phyloP scores from a whole-genome alignment of 352 stramenopile genomes.

The Aphanomyces stellatus region DNA sequence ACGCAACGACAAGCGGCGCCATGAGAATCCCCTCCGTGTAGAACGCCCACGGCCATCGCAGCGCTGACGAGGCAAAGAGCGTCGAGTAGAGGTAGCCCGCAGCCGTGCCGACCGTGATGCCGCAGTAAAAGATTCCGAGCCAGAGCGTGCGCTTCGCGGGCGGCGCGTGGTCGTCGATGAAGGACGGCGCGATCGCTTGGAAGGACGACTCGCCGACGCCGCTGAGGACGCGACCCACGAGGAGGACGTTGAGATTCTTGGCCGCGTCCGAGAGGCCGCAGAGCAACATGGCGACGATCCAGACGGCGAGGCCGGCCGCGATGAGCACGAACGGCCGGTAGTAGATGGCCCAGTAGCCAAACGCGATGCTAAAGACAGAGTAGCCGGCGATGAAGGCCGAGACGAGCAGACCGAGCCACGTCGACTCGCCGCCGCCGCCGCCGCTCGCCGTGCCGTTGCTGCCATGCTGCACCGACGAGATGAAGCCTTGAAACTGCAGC shows the following conservation, averaged over 20 bases:
- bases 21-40: conserved; percentile 81
- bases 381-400: conserved; percentile 93
- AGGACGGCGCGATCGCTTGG: conserved; percentile 86
- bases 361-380: conserved; percentile 83
- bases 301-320: conserved; percentile 77
- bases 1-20: conserved; percentile 58
- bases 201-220: conserved; percentile 89
- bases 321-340: conserved; percentile 88
- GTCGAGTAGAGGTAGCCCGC: conserved; percentile 87
- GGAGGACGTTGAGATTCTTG: conserved; percentile 83
- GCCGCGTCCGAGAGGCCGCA: conserved; percentile 62
- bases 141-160: conserved; percentile 67
- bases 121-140: conserved; percentile 88
- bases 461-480: conserved; percentile 44
- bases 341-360: conserved; percentile 84
- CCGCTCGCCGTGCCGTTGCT: conserved; percentile 14
- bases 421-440: conserved; percentile 23
- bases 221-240: conserved; percentile 77
- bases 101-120: conserved; percentile 87
- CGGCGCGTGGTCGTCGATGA: conserved; percentile 86
- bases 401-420: conserved; percentile 81
- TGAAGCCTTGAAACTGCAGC: conserved; percentile 89
- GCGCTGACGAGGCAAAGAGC: conserved; percentile 40
- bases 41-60: conserved; percentile 80
- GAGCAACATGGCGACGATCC: conserved; percentile 81